Percentiles rank a stretch among this genome's conserved stretches.
Evolutionary conservation across 179 eudicot species (phyloP).

Genomic region (Nepenthes alata): DNA sequence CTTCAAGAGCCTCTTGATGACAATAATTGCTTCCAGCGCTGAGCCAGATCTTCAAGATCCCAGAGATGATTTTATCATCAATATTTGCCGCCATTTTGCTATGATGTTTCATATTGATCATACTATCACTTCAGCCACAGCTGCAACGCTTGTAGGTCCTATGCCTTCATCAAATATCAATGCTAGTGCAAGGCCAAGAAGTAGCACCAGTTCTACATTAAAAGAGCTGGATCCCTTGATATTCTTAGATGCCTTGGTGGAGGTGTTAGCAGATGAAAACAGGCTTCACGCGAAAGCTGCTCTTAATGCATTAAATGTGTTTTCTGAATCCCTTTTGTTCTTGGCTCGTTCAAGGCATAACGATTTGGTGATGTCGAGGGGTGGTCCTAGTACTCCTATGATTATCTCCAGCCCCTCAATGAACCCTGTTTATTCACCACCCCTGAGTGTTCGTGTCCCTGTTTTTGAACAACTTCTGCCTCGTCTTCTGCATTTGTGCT

Average conservation of each 20-base stretch:
- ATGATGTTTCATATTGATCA: slow-evolving; percentile 70
- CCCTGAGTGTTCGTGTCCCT: slow-evolving; percentile 84
- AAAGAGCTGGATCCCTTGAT: slow-evolving; percentile 91
- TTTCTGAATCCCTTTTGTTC: slow-evolving; percentile 74
- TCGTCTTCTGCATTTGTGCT: slow-evolving; percentile 88
- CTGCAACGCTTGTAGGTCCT: slow-evolving; percentile 40
- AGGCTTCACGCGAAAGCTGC: slow-evolving; percentile 92
- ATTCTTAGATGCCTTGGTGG: slow-evolving; percentile 90
- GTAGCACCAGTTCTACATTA: slow-evolving; percentile 45
- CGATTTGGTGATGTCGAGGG: slow-evolving; percentile 63
- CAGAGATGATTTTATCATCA: slow-evolving; percentile 67
- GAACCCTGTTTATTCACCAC: slow-evolving; percentile 96
- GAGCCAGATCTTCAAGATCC: slow-evolving; percentile 69
- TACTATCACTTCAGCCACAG: slow-evolving; percentile 32
- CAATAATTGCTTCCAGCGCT: slow-evolving; percentile 79
- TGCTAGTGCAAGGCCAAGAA: slow-evolving; percentile 37
- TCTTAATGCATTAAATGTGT: slow-evolving; percentile 61
- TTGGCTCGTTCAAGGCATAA: slow-evolving; percentile 73
- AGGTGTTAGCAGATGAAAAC: slow-evolving; percentile 92
- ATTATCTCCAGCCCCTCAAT: slow-evolving; percentile 94
- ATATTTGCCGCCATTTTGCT: slow-evolving; percentile 89
- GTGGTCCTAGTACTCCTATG: slow-evolving; percentile 97
- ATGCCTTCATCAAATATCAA: slow-evolving; percentile 33
- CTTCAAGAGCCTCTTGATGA: slow-evolving; percentile 86
- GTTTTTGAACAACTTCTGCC: slow-evolving; percentile 95